These are phyloP conservation scores for Hyphodiscus sp. DNA, from an alignment of 2,329 filamentous ascomycete genomes.

Conservation along the genomic window DNA sequence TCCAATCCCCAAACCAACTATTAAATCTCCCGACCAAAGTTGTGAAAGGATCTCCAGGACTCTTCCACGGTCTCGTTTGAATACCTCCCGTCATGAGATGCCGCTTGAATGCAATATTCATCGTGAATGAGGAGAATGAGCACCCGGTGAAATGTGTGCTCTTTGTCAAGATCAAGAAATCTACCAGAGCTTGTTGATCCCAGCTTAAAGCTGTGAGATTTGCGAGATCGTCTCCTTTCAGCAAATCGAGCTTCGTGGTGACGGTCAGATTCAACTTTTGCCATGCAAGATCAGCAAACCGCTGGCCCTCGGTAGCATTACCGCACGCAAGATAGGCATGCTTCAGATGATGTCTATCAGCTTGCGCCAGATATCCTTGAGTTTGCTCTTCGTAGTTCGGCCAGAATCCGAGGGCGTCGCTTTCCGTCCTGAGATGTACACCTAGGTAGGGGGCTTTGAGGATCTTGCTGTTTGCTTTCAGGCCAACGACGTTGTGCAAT, in stretches of 20 bases:
- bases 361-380: constrained; percentile 34
- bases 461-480: constrained; percentile 5
- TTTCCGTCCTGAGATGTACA: constrained; percentile 43
- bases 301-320: constrained; percentile 36
- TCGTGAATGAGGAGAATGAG: constrained; percentile 42
- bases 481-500: constrained; percentile 31
- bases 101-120: constrained; percentile 40
- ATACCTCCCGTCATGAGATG: constrained; percentile 31
- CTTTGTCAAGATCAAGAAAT: constrained; percentile 43
- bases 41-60: constrained; percentile 36
- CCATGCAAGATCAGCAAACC: constrained; percentile 32
- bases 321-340: constrained; percentile 42
- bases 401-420: constrained; percentile 41
- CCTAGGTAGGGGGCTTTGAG: constrained; percentile 28
- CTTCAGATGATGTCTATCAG: constrained; percentile 29
- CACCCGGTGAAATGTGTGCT: constrained; percentile 39
- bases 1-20: constrained; percentile 42
- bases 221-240: constrained; percentile 32
- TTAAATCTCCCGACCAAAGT: constrained; percentile 39
- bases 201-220: constrained; percentile 34
- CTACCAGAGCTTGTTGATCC: constrained; percentile 44
- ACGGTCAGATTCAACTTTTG: constrained; percentile 33
- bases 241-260: constrained; percentile 37
- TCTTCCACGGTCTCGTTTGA: constrained; percentile 36
- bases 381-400: constrained; percentile 38